Evolutionary conservation across 345 rosid genomes (phyloP), one percentile per base, ranked within the genome.

Genomic region (Eucalyptus curtisii): DNA sequence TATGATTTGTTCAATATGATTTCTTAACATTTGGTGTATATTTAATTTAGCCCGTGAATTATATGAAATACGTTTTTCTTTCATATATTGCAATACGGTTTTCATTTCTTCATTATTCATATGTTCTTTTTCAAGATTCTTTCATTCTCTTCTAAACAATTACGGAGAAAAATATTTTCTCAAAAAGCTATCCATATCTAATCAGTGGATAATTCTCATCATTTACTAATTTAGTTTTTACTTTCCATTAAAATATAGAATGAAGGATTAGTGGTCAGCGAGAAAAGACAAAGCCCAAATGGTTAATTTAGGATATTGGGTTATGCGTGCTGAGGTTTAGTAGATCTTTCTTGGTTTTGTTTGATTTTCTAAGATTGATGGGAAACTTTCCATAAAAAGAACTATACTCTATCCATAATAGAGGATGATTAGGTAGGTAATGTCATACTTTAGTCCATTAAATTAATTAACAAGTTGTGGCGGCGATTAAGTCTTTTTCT

Each of bases 1-100:
- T 19, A 52, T 52, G 7, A 52, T 52, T 52, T 52, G 5, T 52
- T 52, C 2, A 20, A 52, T 52, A 52, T 52, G 25, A 52, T 52
- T 52, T 52, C 1, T 52, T 7, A 5, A 52, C 25, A 7, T 19
- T 52, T 7, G 2, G 2, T 52, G 19, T 19, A 7, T 3, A 17
- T 52, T 52, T 3, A 19, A 52, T 52, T 52, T 52, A 52, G 10
- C 1, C 24, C 4, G 0, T 3, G 1, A 52, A 7, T 52, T 3
- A 52, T 52, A 52, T 52, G 5, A 19, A 52, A 7, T 37, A n/a
- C n/a, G n/a, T n/a, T n/a, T n/a, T n/a, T 27, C 8, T 27, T 59
- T 59, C 68, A 27, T 27, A 27, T 59, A 59, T 59, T 12, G 7
- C n/a, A 59, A 6, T 27, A 27, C 68, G 27, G 13, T 13, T 59